Evolutionary conservation across 345 rosid genomes (phyloP), one percentile per base, ranked within the genome.

Genomic region (Zanthoxylum bungeanum): DNA sequence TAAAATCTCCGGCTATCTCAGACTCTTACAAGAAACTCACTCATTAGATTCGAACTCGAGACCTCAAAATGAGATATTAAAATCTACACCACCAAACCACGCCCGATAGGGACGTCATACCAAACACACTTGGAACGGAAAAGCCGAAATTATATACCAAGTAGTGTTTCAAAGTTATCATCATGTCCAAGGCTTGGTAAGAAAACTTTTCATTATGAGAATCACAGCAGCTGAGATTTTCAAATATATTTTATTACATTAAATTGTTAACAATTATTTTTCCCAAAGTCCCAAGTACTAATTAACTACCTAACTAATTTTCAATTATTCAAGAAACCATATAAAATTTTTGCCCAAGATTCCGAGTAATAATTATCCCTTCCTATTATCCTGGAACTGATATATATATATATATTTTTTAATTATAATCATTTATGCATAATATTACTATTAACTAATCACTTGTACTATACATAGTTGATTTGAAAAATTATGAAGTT

Each of bases 341-440:
- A n/a, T 64, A 46, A 64, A 16, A 21, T 42, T 42, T 50, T 57
- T 27, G 36, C 21, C 61, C 65, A 69, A 52, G 70, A 44, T 67
- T 74, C 72, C 33, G 64, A 49, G 21, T 28, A 69, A 46, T 30
- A 56, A 70, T 75, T 34, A 34, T 73, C 80, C 58, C 77, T 73
- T 61, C 85, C 85, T 64, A 60, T 61, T 36, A 76, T 73, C 80
- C 60, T 22, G 82, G 80, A 81, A 25, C 60, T 37, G 46, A n/a
- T n/a, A n/a, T n/a, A n/a, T n/a, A n/a, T n/a, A 52, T 21, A 64
- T 75, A 55, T 71, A n/a, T n/a, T n/a, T n/a, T n/a, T n/a, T n/a
- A n/a, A 68, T 64, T 70, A 49, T n/a, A n/a, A n/a, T n/a, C n/a
- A 11, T 37, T 53, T 9, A 46, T 46, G 22, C 27, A 61, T n/a